Evolutionary conservation across 2,329 filamentous ascomycete genomes (phyloP), one percentile per base, ranked within the genome.

Genomic region (Hymenotorrendiella dingleyae): DNA sequence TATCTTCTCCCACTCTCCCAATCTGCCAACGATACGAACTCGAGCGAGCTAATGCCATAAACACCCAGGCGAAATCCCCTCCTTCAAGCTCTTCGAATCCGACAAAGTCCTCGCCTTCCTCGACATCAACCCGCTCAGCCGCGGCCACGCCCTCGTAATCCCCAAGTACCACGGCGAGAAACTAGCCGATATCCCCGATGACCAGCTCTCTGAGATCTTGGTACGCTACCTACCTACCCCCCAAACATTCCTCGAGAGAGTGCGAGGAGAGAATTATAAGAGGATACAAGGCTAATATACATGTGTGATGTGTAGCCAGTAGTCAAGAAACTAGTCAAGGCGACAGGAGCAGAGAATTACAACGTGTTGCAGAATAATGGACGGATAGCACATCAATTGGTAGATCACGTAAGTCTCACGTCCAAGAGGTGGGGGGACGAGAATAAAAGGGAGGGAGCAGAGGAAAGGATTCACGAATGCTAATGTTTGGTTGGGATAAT

Each of bases 311-410:
- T n/a, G n/a, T n/a, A 84, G 73, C 84, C 86, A 32, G 80, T 94
- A 12, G 83, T 87, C 36, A 96, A 95, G 76, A 91, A 86, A 66
- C 78, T 98, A 36, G 89, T 84, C 36, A 66, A 72, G 16, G 91
- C 89, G 21, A 80, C 78, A 4, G 86, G 86, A 27, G 82, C 84
- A 4, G 70, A 72, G 39, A 77, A 97, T 65, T 98, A 88, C 73
- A 98, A 98, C 62, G 77, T 98, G 36, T 71, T 98, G 46, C 93
- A 98, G 70, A 98, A 98, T 70, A 98, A 98, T 61, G 93, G 93
- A 40, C 73, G 78, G 17, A 78, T 91, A 58, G 93, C 93, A 14
- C 93, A 98, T 66, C 93, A 97, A 69, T 73, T 84, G 51, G 91
- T 98, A 49, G 84, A 88, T 54, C 93, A 98, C 69, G 91, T 93